These are phyloP conservation scores for Rhizopus delemar DNA, from an alignment of 371 early-diverging fungal species.

Conservation along the genomic window DNA sequence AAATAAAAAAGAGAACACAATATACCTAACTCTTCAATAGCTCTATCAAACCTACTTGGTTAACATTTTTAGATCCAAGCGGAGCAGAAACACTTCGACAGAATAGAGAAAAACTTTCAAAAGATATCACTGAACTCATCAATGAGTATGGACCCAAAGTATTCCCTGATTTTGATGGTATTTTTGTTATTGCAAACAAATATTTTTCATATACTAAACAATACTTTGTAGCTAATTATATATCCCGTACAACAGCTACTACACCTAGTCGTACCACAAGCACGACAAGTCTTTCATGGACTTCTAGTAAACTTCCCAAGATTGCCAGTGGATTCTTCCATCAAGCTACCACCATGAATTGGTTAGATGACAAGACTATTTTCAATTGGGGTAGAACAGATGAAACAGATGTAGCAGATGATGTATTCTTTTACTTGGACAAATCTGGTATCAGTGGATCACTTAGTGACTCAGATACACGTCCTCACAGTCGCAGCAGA, in stretches of 20 bases:
- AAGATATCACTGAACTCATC: constrained; percentile 72
- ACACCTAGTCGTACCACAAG: constrained; percentile 18
- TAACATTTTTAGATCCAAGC: constrained; percentile 62
- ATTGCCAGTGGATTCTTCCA: constrained; percentile 45
- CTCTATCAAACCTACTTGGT: constrained; percentile 77
- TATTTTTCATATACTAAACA: not conserved
- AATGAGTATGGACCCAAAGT: constrained; percentile 85
- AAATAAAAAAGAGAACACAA: no score
- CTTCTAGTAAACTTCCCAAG: constrained; percentile 32
- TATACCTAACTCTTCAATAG: constrained; percentile 20
- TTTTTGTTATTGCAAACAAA: not conserved
- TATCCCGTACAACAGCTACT: constrained; percentile 24
- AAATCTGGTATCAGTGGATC: constrained; percentile 24
- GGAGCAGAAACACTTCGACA: constrained; percentile 57
- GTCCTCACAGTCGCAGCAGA: not conserved
- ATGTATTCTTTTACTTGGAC: constrained; percentile 55
- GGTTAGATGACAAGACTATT: constrained; percentile 55
- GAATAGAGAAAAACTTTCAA: constrained; percentile 70
- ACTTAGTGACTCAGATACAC: constrained; percentile 25
- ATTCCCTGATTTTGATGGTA: constrained; percentile 73
- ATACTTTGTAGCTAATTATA: constrained; percentile 28
- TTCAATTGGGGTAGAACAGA: constrained; percentile 58
- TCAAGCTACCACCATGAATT: constrained; percentile 38
- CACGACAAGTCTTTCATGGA: constrained; percentile 28
- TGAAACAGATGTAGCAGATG: constrained; percentile 34